Evolutionary conservation across 805 yeast genomes (phyloP).

Genomic region (Candida nitratophila): DNA sequence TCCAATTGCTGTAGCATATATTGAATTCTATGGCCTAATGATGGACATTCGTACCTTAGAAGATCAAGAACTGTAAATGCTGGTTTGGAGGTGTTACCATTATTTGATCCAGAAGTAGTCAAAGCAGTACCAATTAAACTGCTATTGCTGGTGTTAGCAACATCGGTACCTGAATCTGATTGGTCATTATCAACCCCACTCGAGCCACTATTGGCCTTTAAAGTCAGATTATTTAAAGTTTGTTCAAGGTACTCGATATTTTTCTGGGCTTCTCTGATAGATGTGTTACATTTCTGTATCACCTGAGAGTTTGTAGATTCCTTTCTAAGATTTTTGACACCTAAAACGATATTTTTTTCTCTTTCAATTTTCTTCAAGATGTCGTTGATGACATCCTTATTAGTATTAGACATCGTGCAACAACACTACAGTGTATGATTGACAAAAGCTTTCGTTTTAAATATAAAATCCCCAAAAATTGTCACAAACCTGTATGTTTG

Average conservation of each 20-base stretch:
- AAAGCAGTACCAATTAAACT: background rate
- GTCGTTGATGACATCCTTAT: conserved; percentile 42
- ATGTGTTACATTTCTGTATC: conserved; percentile 84
- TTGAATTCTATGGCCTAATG: conserved; percentile 89
- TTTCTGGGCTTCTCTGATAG: conserved; percentile 84
- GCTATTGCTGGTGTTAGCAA: background rate
- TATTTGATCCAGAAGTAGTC: conserved; percentile 1
- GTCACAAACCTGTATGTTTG: too few species aligned
- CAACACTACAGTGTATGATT: background rate
- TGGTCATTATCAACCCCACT: background rate
- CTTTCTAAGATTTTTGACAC: conserved; percentile 75
- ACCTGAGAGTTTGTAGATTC: conserved; percentile 75
- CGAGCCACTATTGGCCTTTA: conserved; percentile 22
- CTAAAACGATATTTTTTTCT: conserved; percentile 80
- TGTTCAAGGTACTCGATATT: conserved; percentile 85
- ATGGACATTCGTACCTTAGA: conserved; percentile 88
- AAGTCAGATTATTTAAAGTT: conserved; percentile 54
- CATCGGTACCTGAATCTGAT: conserved; percentile 1
- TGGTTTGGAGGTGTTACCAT: conserved; percentile 19
- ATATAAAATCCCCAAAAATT: too few species aligned
- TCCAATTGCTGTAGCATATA: conserved; percentile 93
- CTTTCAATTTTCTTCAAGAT: conserved; percentile 82
- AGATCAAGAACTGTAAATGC: conserved; percentile 69
- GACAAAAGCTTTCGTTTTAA: too few species aligned
- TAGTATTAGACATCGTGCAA: background rate